phyloP scores from a whole-genome alignment of 2,329 filamentous ascomycete genomes.

The Mycogone perniciosa region DNA sequence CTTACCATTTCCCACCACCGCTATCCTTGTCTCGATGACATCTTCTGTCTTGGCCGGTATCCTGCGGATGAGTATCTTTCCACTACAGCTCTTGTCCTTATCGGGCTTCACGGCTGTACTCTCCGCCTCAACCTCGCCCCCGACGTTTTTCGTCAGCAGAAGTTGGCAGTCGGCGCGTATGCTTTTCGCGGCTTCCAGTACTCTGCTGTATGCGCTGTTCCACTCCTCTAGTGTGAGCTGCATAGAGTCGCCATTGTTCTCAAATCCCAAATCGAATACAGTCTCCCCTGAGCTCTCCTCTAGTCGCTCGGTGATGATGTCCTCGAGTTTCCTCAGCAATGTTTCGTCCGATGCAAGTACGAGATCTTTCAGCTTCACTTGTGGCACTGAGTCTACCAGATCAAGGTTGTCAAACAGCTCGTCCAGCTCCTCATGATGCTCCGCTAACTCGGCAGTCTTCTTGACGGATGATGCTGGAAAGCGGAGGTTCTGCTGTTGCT shows the following conservation, averaged over 20 bases:
- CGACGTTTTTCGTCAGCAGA: constrained; percentile 85
- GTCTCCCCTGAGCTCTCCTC: constrained; percentile 83
- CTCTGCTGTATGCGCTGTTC: constrained; percentile 60
- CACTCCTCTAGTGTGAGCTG: constrained; percentile 67
- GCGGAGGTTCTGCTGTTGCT: constrained; percentile 78
- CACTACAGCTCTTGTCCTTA: constrained; percentile 68
- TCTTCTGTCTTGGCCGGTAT: constrained; percentile 69
- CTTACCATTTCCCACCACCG: constrained; percentile 87
- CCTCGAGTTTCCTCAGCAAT: constrained; percentile 55
- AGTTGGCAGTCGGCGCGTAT: constrained; percentile 70
- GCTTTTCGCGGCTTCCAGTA: constrained; percentile 58
- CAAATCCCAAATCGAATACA: constrained; percentile 85
- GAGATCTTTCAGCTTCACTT: constrained; percentile 67
- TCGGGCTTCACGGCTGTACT: constrained; percentile 44
- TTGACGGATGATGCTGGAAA: constrained; percentile 41
- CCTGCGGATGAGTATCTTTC: constrained; percentile 81
- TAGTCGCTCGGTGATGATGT: constrained; percentile 61
- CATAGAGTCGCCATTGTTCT: constrained; percentile 86
- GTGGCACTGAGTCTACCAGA: constrained; percentile 61
- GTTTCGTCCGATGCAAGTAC: constrained; percentile 60
- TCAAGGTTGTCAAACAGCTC: constrained; percentile 89
- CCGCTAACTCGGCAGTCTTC: constrained; percentile 22
- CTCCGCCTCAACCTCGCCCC: constrained; percentile 66
- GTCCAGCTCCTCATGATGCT: constrained; percentile 77
- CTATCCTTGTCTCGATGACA: constrained; percentile 91